Evolutionary conservation across 148 eudicot species (phyloP).

Genomic region (Simmondsia chinensis): DNA sequence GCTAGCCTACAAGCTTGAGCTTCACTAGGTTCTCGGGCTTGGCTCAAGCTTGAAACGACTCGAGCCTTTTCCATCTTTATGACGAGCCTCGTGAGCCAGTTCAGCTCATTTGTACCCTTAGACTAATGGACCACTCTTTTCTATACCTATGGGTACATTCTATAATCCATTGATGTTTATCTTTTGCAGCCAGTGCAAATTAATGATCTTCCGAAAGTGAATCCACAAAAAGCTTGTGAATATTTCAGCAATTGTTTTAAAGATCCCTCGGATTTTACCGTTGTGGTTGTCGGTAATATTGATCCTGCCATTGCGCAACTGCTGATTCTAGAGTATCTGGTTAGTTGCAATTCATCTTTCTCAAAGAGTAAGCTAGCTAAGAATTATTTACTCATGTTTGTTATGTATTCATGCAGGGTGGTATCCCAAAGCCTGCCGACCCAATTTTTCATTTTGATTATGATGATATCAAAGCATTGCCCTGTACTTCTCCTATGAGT

Average conservation of each 20-base stretch:
- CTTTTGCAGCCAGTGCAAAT: constrained; percentile 61
- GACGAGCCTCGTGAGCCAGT: too few relatives aligned
- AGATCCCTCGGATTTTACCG: constrained; percentile 83
- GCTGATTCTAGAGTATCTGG: constrained; percentile 73
- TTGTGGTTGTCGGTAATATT: constrained; percentile 74
- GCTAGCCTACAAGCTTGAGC: too few relatives aligned
- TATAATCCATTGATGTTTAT: constrained; percentile 3
- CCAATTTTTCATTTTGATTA: constrained; percentile 42
- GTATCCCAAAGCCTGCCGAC: constrained; percentile 65
- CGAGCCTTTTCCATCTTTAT: too few relatives aligned
- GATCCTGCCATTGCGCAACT: constrained; percentile 56
- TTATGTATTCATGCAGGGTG: constrained; percentile 44
- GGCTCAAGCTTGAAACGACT: too few relatives aligned
- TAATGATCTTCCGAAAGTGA: constrained; percentile 57
- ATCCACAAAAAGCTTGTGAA: constrained; percentile 75
- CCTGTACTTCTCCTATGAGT: constrained; percentile 67
- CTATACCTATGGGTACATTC: not conserved
- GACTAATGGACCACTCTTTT: too few relatives aligned
- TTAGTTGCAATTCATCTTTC: constrained; percentile 14
- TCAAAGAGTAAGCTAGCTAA: not conserved
- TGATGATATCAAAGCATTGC: constrained; percentile 75
- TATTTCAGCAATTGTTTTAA: constrained; percentile 65
- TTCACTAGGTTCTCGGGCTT: too few relatives aligned
- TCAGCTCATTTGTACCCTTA: too few relatives aligned
- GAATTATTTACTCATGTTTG: too few relatives aligned